phyloP scores from a whole-genome alignment of 225 moss, liverwort and hornwort genomes.

The Polytrichum formosum region DNA sequence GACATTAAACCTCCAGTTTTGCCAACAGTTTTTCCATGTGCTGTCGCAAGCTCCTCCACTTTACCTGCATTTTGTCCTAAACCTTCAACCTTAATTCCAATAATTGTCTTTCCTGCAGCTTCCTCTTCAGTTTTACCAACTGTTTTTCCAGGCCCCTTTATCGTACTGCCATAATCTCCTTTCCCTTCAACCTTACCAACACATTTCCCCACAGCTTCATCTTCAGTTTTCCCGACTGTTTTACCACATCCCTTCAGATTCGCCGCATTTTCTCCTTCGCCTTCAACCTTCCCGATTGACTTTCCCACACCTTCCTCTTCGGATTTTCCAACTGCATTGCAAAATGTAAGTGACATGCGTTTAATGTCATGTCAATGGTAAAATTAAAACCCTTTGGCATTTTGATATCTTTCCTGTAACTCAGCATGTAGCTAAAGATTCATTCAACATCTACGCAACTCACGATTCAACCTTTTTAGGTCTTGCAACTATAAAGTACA shows the following conservation, averaged over 20 bases:
- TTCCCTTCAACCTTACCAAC: constrained; percentile 11
- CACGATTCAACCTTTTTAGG: too few species aligned
- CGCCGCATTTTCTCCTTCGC: background rate
- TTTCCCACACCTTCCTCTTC: constrained; percentile 13
- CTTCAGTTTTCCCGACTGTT: constrained; percentile 23
- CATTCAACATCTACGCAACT: too few species aligned
- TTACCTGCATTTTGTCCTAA: background rate
- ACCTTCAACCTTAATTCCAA: too few species aligned
- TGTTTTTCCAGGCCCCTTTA: background rate
- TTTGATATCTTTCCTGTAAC: too few species aligned
- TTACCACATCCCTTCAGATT: constrained; percentile 4
- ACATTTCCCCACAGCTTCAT: constrained; percentile 16
- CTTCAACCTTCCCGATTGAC: background rate
- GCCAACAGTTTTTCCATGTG: constrained; percentile 14
- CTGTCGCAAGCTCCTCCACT: background rate
- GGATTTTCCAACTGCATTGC: constrained; percentile 5
- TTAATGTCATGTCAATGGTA: too few species aligned
- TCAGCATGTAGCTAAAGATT: too few species aligned
- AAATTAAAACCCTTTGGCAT: too few species aligned
- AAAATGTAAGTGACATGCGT: too few species aligned
- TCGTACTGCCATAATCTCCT: background rate
- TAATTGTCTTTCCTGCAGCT: constrained; percentile 4
- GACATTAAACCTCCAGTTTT: background rate
- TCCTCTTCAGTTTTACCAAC: constrained; percentile 2
- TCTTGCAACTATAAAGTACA: too few species aligned